Percentiles rank a stretch among this genome's conserved stretches.
Conservation (phyloP, 208 protist genomes). For the Acanthamoeba triangularis region DNA sequence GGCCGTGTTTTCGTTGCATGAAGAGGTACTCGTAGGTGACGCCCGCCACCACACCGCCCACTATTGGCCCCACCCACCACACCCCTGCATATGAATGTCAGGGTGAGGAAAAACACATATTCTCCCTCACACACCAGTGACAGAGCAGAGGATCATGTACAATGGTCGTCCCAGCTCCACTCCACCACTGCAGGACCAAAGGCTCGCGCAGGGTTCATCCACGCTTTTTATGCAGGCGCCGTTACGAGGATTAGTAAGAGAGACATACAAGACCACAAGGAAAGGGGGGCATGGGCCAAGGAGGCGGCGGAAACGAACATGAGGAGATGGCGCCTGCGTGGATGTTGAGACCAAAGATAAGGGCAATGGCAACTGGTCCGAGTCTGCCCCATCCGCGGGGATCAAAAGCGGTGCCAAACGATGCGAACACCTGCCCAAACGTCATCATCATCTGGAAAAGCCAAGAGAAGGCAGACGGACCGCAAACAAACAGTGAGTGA, state of each 20-base stretch:
- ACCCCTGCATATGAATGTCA: background rate
- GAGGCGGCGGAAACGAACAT: background rate
- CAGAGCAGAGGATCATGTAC: background rate
- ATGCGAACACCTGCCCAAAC: background rate
- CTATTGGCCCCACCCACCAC: background rate
- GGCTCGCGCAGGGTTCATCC: background rate
- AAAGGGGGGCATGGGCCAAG: background rate
- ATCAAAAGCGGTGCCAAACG: background rate
- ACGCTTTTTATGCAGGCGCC: too few species aligned
- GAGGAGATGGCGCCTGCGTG: background rate
- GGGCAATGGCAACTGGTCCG: background rate
- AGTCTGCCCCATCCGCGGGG: background rate
- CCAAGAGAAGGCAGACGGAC: too few species aligned
- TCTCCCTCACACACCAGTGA: too few species aligned
- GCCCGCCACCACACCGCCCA: background rate
- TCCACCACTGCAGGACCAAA: background rate
- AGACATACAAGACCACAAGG: background rate
- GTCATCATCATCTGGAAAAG: background rate
- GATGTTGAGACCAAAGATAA: background rate
- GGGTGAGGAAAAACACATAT: background rate
- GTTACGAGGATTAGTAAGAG: too few species aligned
- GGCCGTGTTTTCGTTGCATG: slow-evolving; percentile 1
- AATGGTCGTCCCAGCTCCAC: slow-evolving; percentile 21
- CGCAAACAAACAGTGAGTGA: too few species aligned
- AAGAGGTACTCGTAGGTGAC: background rate